Evolutionary conservation across 257 asterid species (phyloP), one percentile per base, ranked within the genome.

Genomic region (Salvia hispanica): DNA sequence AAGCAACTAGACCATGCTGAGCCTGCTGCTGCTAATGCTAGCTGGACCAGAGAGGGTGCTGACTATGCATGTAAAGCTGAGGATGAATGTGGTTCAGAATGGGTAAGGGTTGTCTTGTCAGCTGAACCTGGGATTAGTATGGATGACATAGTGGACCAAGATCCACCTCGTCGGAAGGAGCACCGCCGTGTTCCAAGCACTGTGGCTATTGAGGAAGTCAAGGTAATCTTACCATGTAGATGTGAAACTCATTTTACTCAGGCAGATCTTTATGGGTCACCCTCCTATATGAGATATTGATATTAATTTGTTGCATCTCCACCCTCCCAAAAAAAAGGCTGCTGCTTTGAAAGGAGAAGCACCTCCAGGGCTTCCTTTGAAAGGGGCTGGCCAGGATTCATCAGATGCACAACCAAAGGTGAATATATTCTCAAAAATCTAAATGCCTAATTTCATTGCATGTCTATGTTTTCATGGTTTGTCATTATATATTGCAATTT

Each of bases 321-420:
- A 48, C 58, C 48, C 10, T 51, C 7, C 31, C 31, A 1, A 25
- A 25, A 25, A 25, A 43, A 62, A 94, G 99, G 97, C 96, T 76
- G 99, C 99, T 81, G 96, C 99, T 77, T 79, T 94, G 86, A 94
- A 94, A 85, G 99, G 99, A 69, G 99, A 91, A 88, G 97, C 99
- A 76, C 99, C 99, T 58, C 88, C 97, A 44, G 99, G 99, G 58
- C 96, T 94, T 67, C 99, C 99, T 62, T 77, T 91, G 79, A 94
- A 91, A 87, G 97, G 99, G 65, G 99, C 96, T 76, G 99, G 99
- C 65, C 99, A 94, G 88, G 97, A 88, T 75, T 91, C 98, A 62
- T 84, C 97, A 57, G 97, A 88, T 82, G 94, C 91, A 43, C 88
- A 81, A 59, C 92, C 91, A 51, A 77, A 88, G 95, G 99, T 90